Evolutionary conservation across 805 yeast species (phyloP).

Genomic region (Starmera amethionina): DNA sequence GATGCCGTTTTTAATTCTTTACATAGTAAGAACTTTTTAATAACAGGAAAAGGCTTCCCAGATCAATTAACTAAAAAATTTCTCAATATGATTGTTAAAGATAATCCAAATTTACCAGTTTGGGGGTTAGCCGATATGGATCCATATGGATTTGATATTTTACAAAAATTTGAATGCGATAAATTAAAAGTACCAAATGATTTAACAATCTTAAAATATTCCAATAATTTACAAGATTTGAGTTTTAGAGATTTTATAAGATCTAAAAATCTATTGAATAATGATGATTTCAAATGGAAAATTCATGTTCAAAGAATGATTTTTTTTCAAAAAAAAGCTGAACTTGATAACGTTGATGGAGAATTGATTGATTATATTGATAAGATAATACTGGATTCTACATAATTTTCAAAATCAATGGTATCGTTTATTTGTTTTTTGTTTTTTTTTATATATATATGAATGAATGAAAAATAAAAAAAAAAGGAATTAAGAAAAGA

Average conservation of each 20-base stretch:
- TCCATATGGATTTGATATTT: slow-evolving; percentile 56
- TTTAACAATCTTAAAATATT: slow-evolving; percentile 11
- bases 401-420: not conserved
- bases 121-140: slow-evolving; percentile 53
- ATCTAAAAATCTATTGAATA: slow-evolving; percentile 14
- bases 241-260: slow-evolving; percentile 19
- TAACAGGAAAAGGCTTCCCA: slow-evolving; percentile 69
- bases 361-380: not conserved
- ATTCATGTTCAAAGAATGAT: slow-evolving; percentile 51
- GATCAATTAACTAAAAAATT: slow-evolving; percentile 45
- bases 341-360: slow-evolving; percentile 34
- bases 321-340: slow-evolving; percentile 46
- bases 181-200: slow-evolving; percentile 7
- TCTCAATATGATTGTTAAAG: slow-evolving; percentile 19
- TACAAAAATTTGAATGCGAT: slow-evolving; percentile 12
- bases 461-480: not conserved
- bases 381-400: not conserved
- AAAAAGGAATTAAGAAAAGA: not conserved
- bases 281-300: slow-evolving; percentile 10
- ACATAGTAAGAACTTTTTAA: slow-evolving; percentile 20
- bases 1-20: slow-evolving; percentile 38
- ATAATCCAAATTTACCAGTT: slow-evolving; percentile 23
- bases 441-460: not conserved
- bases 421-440: not conserved
- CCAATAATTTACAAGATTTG: slow-evolving; percentile 9